Base-by-base conservation (phyloP, 225 moss, liverwort and hornwort genomes). In the Physcomitrium patens region DNA sequence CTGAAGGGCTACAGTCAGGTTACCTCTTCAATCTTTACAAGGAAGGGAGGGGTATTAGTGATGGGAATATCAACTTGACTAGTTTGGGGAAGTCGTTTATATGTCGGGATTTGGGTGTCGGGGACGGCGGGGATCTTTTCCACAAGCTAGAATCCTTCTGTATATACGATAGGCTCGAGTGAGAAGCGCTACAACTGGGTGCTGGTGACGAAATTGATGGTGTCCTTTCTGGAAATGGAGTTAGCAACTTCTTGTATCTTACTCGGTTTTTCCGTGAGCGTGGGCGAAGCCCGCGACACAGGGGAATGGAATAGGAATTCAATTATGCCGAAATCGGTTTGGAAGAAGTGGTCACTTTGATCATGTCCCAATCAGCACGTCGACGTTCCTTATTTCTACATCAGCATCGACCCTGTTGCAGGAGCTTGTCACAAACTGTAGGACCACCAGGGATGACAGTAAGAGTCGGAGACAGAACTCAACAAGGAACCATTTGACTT, bases 301-400 rank as follows among this genome's bases (percentile, higher is more conserved):
- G 55, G 24, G 54, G 46, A 61, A 42, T 50, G 63, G 15, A 54
- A 46, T 51, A 58, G 13, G 8, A 6, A 26, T 11, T 37, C 31
- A 37, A 17, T 14, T 17, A 12, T 44, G 70, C 70, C 56, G 77
- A 70, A 23, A 45, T 63, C 19, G 77, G 64, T 55, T 55, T 70
- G 69, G 19, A 18, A 63, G 51, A 14, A 26, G 6, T 3, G 1
- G 11, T 15, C 31, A 3, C 23, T 67, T 26, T 17, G 42, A 63
- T 54, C 62, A 55, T 77, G 77, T 77, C 77, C 63, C 37, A 47
- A 18, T 70, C 62, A 69, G 77, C 61, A 69, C 69, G 53, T 69
- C 69, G 48, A n/a, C 12, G 10, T 28, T 5, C 27, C 41, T 22
- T n/a, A n/a, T 41, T 51, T 42, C 14, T 27, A 62, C 24, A 45